Evolutionary conservation across 1,139 yeast genomes (phyloP), one percentile per base, ranked within the genome.

Genomic region (Diutina rugosa): DNA sequence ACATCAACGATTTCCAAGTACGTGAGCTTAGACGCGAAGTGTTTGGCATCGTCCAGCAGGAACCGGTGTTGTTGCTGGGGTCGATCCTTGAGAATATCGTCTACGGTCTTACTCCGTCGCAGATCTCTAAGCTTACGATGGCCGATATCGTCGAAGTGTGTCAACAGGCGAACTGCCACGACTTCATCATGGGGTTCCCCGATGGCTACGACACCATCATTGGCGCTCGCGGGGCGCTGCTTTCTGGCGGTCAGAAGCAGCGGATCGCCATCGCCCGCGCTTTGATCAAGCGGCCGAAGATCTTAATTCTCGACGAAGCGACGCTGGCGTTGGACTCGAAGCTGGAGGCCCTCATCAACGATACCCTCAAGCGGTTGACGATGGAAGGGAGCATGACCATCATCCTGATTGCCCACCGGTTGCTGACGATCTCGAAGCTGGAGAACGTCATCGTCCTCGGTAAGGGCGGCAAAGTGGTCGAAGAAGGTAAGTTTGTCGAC

Each of bases 201-300:
- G 82, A 79, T 56, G 78, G 78, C 18, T 77, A 78, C 59, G 81
- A 79, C 56, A 80, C 84, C 0, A 69, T 79, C 10, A 77, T 79
- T 59, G 84, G 84, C 2, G 64, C 80, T 4, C 72, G 82, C 57
- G 87, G 87, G 1, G 81, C 85, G 0, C 76, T 82, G 41, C 70
- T 82, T 54, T 80, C 85, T 7, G 97, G 97, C 46, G 97, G 97
- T 6, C 97, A 90, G 66, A 88, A 88, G 67, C 97, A 90, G 70
- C 77, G 97, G 64, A 81, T 90, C 54, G 96, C 97, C 4, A 79
- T 90, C 61, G 96, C 97, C 0, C 74, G 97, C 60, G 91, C 96
- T 2, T 74, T 86, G 60, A 74, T 85, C 47, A 79, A 85, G 58
- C 77, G 78, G 57, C 91, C 93, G 2, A 71, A 74, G 56, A 74